A percentile compares a stretch with the other conserved stretches of the same genome.
Conservation (phyloP, 2,329 filamentous ascomycete genomes). For the Botrytis squamosa region DNA sequence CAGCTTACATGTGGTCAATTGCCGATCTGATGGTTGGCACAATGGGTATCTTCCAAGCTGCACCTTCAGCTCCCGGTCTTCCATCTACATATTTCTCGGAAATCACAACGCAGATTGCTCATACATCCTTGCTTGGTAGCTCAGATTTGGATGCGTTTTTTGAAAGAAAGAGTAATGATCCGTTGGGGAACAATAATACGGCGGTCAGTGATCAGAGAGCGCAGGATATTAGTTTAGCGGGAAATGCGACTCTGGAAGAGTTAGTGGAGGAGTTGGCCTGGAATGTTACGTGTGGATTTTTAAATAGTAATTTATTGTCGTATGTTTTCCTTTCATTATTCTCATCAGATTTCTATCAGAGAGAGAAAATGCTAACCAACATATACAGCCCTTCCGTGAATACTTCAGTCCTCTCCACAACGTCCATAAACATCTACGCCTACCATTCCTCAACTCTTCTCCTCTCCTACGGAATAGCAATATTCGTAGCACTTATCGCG, state of each 20-base stretch:
- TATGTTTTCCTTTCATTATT: background rate
- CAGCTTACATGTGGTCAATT: slow-evolving; percentile 26
- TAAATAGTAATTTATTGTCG: slow-evolving; percentile 2
- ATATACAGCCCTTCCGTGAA: background rate
- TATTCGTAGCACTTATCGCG: slow-evolving; percentile 21
- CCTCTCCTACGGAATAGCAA: slow-evolving; percentile 26
- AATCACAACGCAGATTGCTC: slow-evolving; percentile 25
- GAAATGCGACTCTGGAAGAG: background rate
- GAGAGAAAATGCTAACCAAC: background rate
- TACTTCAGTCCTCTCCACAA: background rate
- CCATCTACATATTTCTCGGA: slow-evolving; percentile 20
- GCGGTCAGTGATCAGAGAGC: background rate
- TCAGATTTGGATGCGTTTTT: slow-evolving; percentile 28
- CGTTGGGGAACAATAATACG: background rate
- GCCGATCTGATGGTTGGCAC: slow-evolving; percentile 26
- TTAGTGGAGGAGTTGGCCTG: background rate
- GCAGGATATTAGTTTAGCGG: background rate
- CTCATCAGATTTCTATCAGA: background rate
- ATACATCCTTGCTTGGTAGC: slow-evolving; percentile 26
- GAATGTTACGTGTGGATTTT: background rate
- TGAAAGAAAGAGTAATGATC: slow-evolving; percentile 11
- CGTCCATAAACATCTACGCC: slow-evolving; percentile 24
- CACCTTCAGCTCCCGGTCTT: slow-evolving; percentile 6
- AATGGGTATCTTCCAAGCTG: slow-evolving; percentile 22
- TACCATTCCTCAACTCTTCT: slow-evolving; percentile 25